These are phyloP conservation scores for Ambrosia trifida DNA, from an alignment of 129 eudicot genomes.

Conservation along the genomic window DNA sequence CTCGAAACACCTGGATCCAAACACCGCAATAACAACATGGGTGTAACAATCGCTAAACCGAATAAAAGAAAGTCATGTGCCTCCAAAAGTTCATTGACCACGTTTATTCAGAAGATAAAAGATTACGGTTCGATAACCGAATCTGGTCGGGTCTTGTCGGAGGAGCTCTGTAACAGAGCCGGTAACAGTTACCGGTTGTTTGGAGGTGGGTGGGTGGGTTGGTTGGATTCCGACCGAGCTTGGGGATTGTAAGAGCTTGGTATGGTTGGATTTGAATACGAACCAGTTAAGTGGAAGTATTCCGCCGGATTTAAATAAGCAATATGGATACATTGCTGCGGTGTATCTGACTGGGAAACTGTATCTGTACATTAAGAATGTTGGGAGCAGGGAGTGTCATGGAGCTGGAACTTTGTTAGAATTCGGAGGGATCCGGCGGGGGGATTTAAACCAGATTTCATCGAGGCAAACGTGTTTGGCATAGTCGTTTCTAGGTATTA, in stretches of 20 bases:
- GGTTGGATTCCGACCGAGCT: constrained; percentile 78
- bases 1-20: too few species aligned
- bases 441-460: constrained; percentile 60
- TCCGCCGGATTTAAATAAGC: constrained; percentile 72
- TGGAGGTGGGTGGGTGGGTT: too few species aligned
- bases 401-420: constrained; percentile 94
- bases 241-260: constrained; percentile 79
- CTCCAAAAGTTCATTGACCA: too few species aligned
- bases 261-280: constrained; percentile 92
- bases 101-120: too few species aligned
- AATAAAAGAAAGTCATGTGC: too few species aligned
- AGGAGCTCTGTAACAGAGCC: too few species aligned
- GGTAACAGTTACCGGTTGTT: too few species aligned
- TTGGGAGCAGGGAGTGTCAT: constrained; percentile 82
- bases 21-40: too few species aligned
- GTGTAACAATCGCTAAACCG: too few species aligned
- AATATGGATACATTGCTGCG: constrained; percentile 73
- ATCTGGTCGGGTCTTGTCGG: too few species aligned
- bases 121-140: too few species aligned
- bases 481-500: too few species aligned
- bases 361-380: constrained; percentile 76
- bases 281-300: constrained; percentile 71
- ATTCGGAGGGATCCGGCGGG: constrained; percentile 77
- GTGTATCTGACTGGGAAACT: constrained; percentile 64
- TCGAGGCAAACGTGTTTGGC: constrained; percentile 73